Evolutionary conservation across 2,329 filamentous ascomycete species (phyloP).

Genomic region (Didymella segeticola): DNA sequence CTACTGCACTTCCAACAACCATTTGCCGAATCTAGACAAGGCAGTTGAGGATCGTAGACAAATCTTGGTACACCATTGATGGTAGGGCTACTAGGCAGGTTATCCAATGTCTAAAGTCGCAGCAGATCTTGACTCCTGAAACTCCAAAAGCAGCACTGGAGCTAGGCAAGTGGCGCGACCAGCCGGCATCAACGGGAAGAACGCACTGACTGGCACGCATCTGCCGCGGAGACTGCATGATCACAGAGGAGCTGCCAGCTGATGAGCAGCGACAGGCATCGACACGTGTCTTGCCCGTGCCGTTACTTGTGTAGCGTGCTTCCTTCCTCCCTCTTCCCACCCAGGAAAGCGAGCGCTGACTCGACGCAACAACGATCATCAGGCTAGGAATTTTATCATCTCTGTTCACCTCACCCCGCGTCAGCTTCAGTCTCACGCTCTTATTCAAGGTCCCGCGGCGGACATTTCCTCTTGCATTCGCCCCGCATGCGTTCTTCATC

Average conservation of each 20-base stretch:
- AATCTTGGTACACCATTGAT: background rate
- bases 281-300: slow-evolving; percentile 6
- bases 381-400: background rate
- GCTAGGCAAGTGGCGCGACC: slow-evolving; percentile 15
- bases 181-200: slow-evolving; percentile 9
- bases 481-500: slow-evolving; percentile 15
- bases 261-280: slow-evolving; percentile 3
- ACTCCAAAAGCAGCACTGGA: slow-evolving; percentile 15
- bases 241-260: background rate
- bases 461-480: background rate
- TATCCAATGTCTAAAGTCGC: background rate
- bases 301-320: slow-evolving; percentile 8
- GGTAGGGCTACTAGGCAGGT: background rate
- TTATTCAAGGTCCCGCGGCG: background rate
- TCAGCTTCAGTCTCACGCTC: background rate
- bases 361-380: slow-evolving; percentile 3
- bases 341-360: slow-evolving; percentile 6
- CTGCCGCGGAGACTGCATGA: slow-evolving; percentile 1
- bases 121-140: slow-evolving; percentile 9
- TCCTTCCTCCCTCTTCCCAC: slow-evolving; percentile 5
- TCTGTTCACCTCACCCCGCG: background rate
- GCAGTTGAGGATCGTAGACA: background rate
- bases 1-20: background rate
- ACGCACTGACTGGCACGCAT: slow-evolving; percentile 9
- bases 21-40: background rate